A percentile compares a stretch with the other conserved stretches of the same genome.
phyloP scores from a whole-genome alignment of 139 green algal species.

The Edaphochlamys debaryana region DNA sequence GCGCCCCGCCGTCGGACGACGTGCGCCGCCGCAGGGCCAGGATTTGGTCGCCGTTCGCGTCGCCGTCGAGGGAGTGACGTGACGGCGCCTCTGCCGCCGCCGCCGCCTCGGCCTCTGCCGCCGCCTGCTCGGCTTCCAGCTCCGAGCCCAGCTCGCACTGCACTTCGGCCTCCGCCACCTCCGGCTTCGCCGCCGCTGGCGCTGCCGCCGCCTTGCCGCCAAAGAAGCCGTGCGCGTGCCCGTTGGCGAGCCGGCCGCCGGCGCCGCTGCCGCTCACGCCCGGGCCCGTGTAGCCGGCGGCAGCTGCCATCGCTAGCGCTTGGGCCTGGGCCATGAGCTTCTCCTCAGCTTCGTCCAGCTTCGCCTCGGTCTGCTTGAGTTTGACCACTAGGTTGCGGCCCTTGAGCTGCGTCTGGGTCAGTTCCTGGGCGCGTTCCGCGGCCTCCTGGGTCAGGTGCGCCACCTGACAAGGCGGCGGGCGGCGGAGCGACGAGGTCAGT shows the following conservation, averaged over 20 bases:
- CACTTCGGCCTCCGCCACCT: constrained; percentile 24
- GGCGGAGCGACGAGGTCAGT: not conserved
- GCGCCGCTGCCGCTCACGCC: not conserved
- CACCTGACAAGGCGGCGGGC: not conserved
- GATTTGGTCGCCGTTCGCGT: no score
- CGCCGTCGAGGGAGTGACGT: no score
- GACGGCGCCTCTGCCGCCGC: not conserved
- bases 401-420: constrained; percentile 42
- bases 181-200: not conserved
- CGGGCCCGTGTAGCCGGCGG: no score
- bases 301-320: no score
- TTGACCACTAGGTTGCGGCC: constrained; percentile 45
- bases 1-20: no score
- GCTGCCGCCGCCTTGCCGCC: no score
- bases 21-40: no score
- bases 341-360: constrained; percentile 33
- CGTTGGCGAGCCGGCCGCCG: not conserved
- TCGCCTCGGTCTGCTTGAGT: constrained; percentile 52
- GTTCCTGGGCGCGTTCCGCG: constrained; percentile 1
- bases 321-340: constrained; percentile 3
- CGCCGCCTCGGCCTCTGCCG: not conserved
- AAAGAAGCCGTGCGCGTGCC: not conserved
- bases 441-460: not conserved
- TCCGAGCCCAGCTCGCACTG: constrained; percentile 30
- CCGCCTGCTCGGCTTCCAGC: not conserved